Base-by-base conservation (phyloP, 352 stramenopile species). In the Pythium aquatile region DNA sequence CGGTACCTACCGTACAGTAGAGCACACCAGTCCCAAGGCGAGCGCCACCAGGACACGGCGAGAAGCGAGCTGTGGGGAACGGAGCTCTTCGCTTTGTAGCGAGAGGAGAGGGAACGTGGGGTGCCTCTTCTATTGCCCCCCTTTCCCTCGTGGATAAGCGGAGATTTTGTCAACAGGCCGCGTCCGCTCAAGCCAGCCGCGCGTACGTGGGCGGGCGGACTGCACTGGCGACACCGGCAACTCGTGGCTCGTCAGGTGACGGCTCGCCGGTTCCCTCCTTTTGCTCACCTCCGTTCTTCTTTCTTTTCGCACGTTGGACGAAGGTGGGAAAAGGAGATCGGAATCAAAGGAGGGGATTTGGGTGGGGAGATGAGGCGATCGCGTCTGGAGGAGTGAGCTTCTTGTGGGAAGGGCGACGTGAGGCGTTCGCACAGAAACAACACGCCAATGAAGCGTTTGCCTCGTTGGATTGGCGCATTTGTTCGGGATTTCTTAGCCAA, bases 201-300 rank as follows among this genome's bases (percentile, higher is more conserved):
- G 24, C 28, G 44, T 26, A 32, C 6, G 20, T 37, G 24, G 29
- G 24, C 26, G 24, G 29, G 26, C n/a, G 7, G 24, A 32, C 13
- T 32, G 24, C 5, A 37, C 48, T 37, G 24, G 24, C 48, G 48
- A 37, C 51, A 42, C 51, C 28, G 28, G 51, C 51, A 57, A 57
- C 51, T 57, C 51, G 51, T 26, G 30, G 51, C 51, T 57, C 54
- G 54, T 49, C 54, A 59, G 40, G 16, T 48, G 40, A 48, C 40
- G 40, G 40, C 40, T 48, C 40, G 35, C 40, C 4, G 40, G 7
- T 20, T 9, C 16, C 40, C 40, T 48, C 40, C 40, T 28, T 10
- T 40, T 40, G 35, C 35, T 40, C 40, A 48, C 40, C 40, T 48
- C 40, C 40, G 14, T 48, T 48, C 40, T 48, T 48, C 40, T 48